Evolutionary conservation across 2,329 filamentous ascomycete species (phyloP), one percentile per base, ranked within the genome.

Genomic region (Apiospora kogelbergensis): DNA sequence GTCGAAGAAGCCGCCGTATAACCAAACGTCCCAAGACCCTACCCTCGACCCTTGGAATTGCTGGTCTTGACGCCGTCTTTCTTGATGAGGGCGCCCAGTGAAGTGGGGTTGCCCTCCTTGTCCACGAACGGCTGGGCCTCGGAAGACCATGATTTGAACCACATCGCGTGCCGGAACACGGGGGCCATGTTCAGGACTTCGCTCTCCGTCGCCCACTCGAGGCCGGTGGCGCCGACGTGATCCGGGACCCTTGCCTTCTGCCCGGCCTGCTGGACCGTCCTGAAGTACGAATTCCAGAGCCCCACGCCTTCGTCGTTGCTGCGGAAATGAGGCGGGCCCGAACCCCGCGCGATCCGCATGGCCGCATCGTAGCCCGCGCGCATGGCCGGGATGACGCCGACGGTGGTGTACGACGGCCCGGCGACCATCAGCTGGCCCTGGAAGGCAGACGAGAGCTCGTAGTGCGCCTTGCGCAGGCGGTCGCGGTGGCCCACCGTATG

Each of bases 401-500:
- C 82, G 26, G 77, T 75, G 30, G 82, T 82, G 78, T 87, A 89
- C 67, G 85, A 87, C 45, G 85, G 84, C 4, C 87, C 87, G 0
- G 83, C 85, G 22, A 96, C 90, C 69, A 89, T 86, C 37, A 97
- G 81, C 15, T 86, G 83, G 17, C 91, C 89, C 10, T 84, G 78
- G 77, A 90, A 97, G 6, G 82, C 80, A 3, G 81, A 70, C 41
- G 80, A 76, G 6, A 93, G 83, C 67, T 90, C 83, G 2, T 80
- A 74, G 74, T 90, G 85, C 1, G 90, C 87, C 1, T 78, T 77
- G 26, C 80, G 81, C 83, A 97, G 88, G 70, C 88, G 85, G 10
- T 83, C 79, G 33, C 87, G 80, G 79, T 98, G 95, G 44, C 94
- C 94, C 1, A 97, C 90, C 0, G 86, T 87, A 79, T 97, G 97